Evolutionary conservation across 2,329 filamentous ascomycete species (phyloP).

Genomic region (Stagonosporopsis rhizophila): DNA sequence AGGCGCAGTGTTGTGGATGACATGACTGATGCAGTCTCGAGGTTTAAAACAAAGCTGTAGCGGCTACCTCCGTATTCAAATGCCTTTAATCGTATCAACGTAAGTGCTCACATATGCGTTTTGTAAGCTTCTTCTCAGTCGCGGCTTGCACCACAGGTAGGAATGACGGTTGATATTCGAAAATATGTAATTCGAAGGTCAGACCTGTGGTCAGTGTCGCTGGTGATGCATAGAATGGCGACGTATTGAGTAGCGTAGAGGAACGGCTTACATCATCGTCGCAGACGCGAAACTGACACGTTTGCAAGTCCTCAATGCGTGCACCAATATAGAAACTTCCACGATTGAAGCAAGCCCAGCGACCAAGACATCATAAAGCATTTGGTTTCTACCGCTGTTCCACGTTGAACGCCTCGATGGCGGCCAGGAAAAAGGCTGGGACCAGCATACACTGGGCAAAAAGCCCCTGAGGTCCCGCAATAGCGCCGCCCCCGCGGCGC

Average conservation of each 20-base stretch:
- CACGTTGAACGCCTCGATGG: neutral
- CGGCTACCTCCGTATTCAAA: too few relatives aligned
- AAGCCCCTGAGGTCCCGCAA: neutral
- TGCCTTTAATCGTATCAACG: too few relatives aligned
- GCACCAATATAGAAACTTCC: neutral
- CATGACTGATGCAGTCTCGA: neutral
- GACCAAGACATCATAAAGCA: neutral
- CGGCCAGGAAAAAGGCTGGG: neutral
- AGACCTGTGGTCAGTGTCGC: neutral
- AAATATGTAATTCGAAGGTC: too few relatives aligned
- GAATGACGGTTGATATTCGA: too few relatives aligned
- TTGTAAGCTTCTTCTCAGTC: too few relatives aligned
- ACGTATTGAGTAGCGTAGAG: neutral
- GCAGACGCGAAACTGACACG: constrained; percentile 8
- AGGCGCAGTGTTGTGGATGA: neutral
- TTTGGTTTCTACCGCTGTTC: neutral
- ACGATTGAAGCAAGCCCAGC: neutral
- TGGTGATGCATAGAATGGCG: neutral
- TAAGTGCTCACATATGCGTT: too few relatives aligned
- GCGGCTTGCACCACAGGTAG: too few relatives aligned
- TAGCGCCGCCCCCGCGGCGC: neutral
- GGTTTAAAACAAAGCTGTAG: too few relatives aligned
- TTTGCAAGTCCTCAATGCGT: neutral
- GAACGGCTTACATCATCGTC: constrained; percentile 3
- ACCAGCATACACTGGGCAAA: neutral